Conservation (phyloP, 495 filamentous ascomycete species). For the Penicillium maclennaniae region DNA sequence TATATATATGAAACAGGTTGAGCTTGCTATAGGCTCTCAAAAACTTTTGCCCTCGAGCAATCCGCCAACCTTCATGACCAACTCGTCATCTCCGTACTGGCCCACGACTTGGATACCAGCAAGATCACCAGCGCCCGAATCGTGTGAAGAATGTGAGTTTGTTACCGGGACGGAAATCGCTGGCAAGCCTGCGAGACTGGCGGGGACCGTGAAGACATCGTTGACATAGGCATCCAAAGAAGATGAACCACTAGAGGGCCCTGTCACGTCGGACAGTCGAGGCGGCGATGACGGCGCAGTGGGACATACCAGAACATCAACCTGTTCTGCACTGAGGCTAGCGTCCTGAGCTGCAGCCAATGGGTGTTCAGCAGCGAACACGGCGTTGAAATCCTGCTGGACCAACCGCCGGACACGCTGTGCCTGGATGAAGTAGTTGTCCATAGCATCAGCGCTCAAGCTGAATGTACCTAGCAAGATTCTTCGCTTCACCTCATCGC, state of each 20-base stretch:
- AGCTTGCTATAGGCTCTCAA: background rate
- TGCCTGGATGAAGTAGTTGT: conserved; percentile 95
- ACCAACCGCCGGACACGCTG: conserved; percentile 84
- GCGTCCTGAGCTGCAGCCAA: conserved; percentile 39
- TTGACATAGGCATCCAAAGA: conserved; percentile 70
- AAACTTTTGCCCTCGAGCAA: conserved; percentile 29
- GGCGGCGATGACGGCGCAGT: conserved; percentile 80
- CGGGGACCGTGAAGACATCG: conserved; percentile 94
- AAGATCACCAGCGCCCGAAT: conserved; percentile 29
- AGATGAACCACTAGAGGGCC: conserved; percentile 23
- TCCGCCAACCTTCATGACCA: conserved; percentile 42
- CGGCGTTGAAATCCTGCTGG: conserved; percentile 74
- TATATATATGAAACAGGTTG: conserved; percentile 3
- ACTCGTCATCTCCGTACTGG: conserved; percentile 84
- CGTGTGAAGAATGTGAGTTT: conserved; percentile 19
- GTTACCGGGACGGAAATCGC: conserved; percentile 78
- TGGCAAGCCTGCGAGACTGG: conserved; percentile 87
- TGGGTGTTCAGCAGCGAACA: conserved; percentile 66
- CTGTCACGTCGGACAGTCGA: conserved; percentile 47
- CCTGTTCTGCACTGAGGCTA: conserved; percentile 41
- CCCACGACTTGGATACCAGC: conserved; percentile 85
- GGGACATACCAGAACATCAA: conserved; percentile 86
- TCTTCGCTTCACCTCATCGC: conserved; percentile 76
- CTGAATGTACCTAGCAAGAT: conserved; percentile 90
- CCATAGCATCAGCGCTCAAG: conserved; percentile 82